Evolutionary conservation across 495 filamentous ascomycete species (phyloP).

Genomic region (Haplographium delicatum): DNA sequence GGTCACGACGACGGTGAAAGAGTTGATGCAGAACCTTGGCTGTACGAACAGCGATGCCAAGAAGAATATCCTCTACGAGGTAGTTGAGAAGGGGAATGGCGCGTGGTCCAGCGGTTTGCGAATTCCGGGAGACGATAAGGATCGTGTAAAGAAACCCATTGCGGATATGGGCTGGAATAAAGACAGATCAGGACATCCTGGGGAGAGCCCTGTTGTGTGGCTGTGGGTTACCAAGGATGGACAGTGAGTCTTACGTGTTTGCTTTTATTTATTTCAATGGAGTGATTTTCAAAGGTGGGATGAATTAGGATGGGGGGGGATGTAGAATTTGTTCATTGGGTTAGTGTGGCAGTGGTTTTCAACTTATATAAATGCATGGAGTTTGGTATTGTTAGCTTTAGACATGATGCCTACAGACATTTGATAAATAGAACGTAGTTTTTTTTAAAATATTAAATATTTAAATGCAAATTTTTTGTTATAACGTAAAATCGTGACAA

Average conservation of each 20-base stretch:
- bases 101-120: slow-evolving; percentile 8
- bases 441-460: too few relatives aligned
- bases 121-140: slow-evolving; percentile 19
- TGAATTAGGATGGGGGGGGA: too few relatives aligned
- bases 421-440: too few relatives aligned
- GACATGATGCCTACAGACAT: too few relatives aligned
- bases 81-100: slow-evolving; percentile 19
- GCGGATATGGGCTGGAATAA: slow-evolving; percentile 20
- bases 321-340: too few relatives aligned
- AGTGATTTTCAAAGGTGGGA: too few relatives aligned
- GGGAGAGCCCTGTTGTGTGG: slow-evolving; percentile 18
- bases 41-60: slow-evolving; percentile 33
- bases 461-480: too few relatives aligned
- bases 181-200: slow-evolving; percentile 13
- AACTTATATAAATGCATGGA: too few relatives aligned
- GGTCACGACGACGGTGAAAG: slow-evolving; percentile 32
- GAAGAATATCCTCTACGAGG: slow-evolving; percentile 39
- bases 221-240: slow-evolving; percentile 21
- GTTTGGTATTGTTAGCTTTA: too few relatives aligned
- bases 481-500: too few relatives aligned
- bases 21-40: slow-evolving; percentile 43
- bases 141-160: slow-evolving; percentile 17
- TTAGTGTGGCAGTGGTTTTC: too few relatives aligned
- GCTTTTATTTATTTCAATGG: too few relatives aligned
- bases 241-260: background rate